These are phyloP conservation scores for Acrocalymma vagum DNA, from an alignment of 2,329 filamentous ascomycete species.

Conservation along the genomic window DNA sequence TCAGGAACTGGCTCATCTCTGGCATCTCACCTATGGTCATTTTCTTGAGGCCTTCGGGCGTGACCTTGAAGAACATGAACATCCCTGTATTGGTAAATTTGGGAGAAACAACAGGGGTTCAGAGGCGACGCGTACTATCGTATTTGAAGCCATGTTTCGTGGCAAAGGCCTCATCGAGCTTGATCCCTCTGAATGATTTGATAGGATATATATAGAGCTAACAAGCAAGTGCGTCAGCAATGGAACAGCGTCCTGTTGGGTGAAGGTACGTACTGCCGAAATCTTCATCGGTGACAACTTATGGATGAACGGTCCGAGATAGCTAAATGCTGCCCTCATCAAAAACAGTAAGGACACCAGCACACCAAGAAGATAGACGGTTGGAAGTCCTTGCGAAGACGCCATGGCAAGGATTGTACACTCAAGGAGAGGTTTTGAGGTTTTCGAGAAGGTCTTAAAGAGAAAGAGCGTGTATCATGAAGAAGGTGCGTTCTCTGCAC, in stretches of 20 bases:
- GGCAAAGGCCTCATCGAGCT: slow-evolving; percentile 47
- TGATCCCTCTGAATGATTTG: slow-evolving; percentile 54
- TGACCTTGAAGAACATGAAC: slow-evolving; percentile 53
- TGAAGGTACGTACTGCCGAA: slow-evolving; percentile 33
- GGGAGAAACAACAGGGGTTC: neutral
- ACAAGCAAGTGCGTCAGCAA: slow-evolving; percentile 8
- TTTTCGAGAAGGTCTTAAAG: slow-evolving; percentile 7
- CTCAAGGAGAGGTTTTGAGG: slow-evolving; percentile 15
- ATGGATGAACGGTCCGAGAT: slow-evolving; percentile 31
- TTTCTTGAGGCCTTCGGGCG: slow-evolving; percentile 47
- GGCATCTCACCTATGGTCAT: slow-evolving; percentile 52
- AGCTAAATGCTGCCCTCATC: no score
- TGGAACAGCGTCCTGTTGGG: no score
- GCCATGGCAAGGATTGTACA: slow-evolving; percentile 22
- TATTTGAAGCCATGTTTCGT: slow-evolving; percentile 56
- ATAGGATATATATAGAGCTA: slow-evolving; percentile 58
- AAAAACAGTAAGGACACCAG: slow-evolving; percentile 25
- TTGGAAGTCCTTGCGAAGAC: slow-evolving; percentile 28
- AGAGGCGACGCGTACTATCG: slow-evolving; percentile 42
- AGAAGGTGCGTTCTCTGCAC: slow-evolving; percentile 1
- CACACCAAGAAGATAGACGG: slow-evolving; percentile 29
- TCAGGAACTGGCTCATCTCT: slow-evolving; percentile 52
- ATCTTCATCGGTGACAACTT: slow-evolving; percentile 39
- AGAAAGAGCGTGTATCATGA: no score
- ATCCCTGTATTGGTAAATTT: slow-evolving; percentile 22